These are phyloP conservation scores for Neoscytalidium dimidiatum DNA, from an alignment of 2,329 filamentous ascomycete species.

Conservation along the genomic window DNA sequence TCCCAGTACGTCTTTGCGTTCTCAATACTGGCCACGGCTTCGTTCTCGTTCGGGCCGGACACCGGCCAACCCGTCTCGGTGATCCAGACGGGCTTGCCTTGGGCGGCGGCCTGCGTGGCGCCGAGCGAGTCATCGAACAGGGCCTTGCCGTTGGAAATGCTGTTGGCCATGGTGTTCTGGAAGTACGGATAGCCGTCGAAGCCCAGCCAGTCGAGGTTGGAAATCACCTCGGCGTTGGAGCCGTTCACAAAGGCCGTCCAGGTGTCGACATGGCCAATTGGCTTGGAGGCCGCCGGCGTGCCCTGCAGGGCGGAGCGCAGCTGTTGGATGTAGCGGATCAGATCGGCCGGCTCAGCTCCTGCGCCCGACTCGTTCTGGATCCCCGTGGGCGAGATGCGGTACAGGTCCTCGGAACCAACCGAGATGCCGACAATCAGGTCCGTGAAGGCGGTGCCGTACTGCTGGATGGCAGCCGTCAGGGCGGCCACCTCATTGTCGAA, in stretches of 20 bases:
- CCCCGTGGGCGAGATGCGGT: constrained; percentile 65
- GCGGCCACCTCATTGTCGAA: constrained; percentile 76
- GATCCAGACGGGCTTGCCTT: constrained; percentile 76
- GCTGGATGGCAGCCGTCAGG: constrained; percentile 66
- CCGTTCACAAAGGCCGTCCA: constrained; percentile 72
- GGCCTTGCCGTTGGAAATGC: constrained; percentile 62
- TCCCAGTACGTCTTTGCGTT: constrained; percentile 84
- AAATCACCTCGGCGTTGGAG: constrained; percentile 70
- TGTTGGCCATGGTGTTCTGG: constrained; percentile 60
- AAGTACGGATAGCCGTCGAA: constrained; percentile 86
- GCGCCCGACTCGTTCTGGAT: constrained; percentile 62
- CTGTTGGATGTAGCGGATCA: constrained; percentile 71
- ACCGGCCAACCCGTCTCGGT: constrained; percentile 90
- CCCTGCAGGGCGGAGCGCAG: constrained; percentile 65
- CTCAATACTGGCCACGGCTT: constrained; percentile 61
- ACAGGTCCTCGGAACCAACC: constrained; percentile 78
- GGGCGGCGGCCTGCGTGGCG: constrained; percentile 59
- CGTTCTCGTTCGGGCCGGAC: constrained; percentile 62
- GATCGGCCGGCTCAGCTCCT: constrained; percentile 62
- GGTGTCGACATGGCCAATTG: constrained; percentile 85
- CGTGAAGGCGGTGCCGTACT: constrained; percentile 68
- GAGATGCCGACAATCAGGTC: constrained; percentile 77
- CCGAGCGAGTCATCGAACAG: constrained; percentile 70
- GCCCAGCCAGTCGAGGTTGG: constrained; percentile 75
- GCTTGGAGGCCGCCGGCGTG: constrained; percentile 59